Conservation (phyloP, 2,329 filamentous ascomycete species). For the Shiraia sp. region DNA sequence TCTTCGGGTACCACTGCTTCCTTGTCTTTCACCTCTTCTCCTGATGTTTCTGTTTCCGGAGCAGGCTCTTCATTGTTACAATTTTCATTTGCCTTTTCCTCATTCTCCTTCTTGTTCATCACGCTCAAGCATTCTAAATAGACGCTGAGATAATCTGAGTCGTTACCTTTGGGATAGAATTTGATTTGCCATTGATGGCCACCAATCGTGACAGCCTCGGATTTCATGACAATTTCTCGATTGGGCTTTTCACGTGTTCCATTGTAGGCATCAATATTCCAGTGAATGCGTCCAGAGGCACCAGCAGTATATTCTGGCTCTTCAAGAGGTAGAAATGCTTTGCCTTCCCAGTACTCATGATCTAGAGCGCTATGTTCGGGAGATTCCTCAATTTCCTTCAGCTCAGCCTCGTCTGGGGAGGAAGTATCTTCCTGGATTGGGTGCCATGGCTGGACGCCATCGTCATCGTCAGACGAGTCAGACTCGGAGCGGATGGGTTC, state of each 20-base stretch:
- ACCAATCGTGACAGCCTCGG: slow-evolving; percentile 59
- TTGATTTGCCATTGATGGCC: slow-evolving; percentile 69
- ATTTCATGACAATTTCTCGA: slow-evolving; percentile 61
- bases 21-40: slow-evolving; percentile 5
- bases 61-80: slow-evolving; percentile 2
- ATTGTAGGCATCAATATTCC: slow-evolving; percentile 62
- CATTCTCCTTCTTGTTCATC: slow-evolving; percentile 20
- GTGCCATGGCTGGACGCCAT: slow-evolving; percentile 52
- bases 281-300: slow-evolving; percentile 61
- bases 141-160: slow-evolving; percentile 61
- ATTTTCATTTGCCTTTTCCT: too few species aligned
- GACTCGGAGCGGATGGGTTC: slow-evolving; percentile 35
- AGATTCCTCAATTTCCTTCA: slow-evolving; percentile 59
- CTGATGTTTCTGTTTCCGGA: slow-evolving; percentile 1
- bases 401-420: slow-evolving; percentile 59
- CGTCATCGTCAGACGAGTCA: slow-evolving; percentile 44
- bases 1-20: slow-evolving; percentile 12
- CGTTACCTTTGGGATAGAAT: slow-evolving; percentile 65
- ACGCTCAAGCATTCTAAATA: slow-evolving; percentile 65
- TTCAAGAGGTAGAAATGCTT: slow-evolving; percentile 59
- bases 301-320: slow-evolving; percentile 61
- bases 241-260: slow-evolving; percentile 65
- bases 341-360: slow-evolving; percentile 62
- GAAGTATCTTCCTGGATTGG: slow-evolving; percentile 61
- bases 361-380: slow-evolving; percentile 61